These are phyloP conservation scores for Cordyceps pruinosa DNA, from an alignment of 2,329 filamentous ascomycete species.

Conservation along the genomic window DNA sequence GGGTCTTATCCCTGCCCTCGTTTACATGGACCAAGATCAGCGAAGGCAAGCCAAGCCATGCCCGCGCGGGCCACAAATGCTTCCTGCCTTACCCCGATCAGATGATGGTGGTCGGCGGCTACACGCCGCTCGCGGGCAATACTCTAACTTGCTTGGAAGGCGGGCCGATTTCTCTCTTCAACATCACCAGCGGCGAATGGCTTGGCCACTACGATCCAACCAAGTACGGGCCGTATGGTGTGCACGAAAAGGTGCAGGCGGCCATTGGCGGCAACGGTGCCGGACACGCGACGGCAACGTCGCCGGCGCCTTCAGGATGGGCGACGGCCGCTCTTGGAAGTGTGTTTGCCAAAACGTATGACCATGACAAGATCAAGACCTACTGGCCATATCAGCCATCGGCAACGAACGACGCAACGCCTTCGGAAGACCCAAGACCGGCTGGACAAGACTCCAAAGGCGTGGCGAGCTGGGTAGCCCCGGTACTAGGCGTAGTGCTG, in stretches of 20 bases:
- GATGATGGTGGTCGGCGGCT: slow-evolving; percentile 73
- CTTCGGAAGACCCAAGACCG: slow-evolving; percentile 13
- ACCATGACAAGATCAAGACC: slow-evolving; percentile 46
- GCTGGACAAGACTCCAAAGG: slow-evolving; percentile 25
- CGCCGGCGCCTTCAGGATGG: slow-evolving; percentile 55
- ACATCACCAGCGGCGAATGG: slow-evolving; percentile 65
- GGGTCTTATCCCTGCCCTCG: slow-evolving; percentile 71
- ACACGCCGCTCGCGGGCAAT: slow-evolving; percentile 28
- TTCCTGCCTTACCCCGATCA: slow-evolving; percentile 70
- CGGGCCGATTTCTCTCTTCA: slow-evolving; percentile 59
- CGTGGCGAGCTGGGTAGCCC: slow-evolving; percentile 51
- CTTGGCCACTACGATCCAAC: slow-evolving; percentile 61
- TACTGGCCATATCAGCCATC: slow-evolving; percentile 52
- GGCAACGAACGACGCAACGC: not conserved
- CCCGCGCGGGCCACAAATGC: slow-evolving; percentile 67
- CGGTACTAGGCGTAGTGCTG: slow-evolving; percentile 55
- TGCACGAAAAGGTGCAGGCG: slow-evolving; percentile 56
- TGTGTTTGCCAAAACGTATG: slow-evolving; percentile 51
- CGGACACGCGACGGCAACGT: slow-evolving; percentile 64
- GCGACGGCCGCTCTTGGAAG: slow-evolving; percentile 37
- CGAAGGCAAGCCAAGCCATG: slow-evolving; percentile 43
- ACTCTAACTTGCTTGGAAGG: slow-evolving; percentile 40
- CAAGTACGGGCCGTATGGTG: slow-evolving; percentile 57
- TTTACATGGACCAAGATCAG: slow-evolving; percentile 66
- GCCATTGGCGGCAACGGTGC: slow-evolving; percentile 60